Percentiles rank a stretch among this genome's conserved stretches.
These are phyloP conservation scores for Pelargonium nanum DNA, from an alignment of 345 rosid species.

Conservation along the genomic window DNA sequence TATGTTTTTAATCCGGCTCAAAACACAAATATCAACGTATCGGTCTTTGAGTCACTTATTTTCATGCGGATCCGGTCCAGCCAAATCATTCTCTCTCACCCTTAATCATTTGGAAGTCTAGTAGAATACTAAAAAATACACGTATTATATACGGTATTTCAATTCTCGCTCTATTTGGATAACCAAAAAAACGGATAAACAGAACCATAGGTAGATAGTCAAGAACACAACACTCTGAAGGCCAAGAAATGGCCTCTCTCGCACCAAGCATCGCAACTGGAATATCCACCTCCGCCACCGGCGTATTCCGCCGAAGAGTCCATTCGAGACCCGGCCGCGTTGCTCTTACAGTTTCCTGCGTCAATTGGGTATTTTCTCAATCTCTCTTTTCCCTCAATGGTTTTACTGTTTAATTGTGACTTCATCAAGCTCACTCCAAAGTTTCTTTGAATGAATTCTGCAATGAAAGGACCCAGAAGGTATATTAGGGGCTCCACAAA, in stretches of 20 bases:
- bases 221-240: background rate
- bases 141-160: too few relatives aligned
- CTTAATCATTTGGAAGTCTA: too few relatives aligned
- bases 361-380: conserved; percentile 43
- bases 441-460: background rate
- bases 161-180: too few relatives aligned
- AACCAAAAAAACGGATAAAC: background rate
- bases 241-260: background rate
- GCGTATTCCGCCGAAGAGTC: background rate
- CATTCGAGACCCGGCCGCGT: background rate
- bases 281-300: background rate
- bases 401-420: background rate
- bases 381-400: background rate
- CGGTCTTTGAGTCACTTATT: too few relatives aligned
- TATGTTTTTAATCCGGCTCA: too few relatives aligned
- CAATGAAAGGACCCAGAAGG: conserved; percentile 81
- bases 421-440: background rate
- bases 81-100: too few relatives aligned
- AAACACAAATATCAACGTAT: too few relatives aligned
- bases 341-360: conserved; percentile 38
- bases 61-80: too few relatives aligned
- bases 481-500: conserved; percentile 46
- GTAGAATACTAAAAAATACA: too few relatives aligned
- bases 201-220: background rate
- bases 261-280: background rate